Conservation (phyloP, 2,329 filamentous ascomycete genomes). For the Scedosporium minutisporum region DNA sequence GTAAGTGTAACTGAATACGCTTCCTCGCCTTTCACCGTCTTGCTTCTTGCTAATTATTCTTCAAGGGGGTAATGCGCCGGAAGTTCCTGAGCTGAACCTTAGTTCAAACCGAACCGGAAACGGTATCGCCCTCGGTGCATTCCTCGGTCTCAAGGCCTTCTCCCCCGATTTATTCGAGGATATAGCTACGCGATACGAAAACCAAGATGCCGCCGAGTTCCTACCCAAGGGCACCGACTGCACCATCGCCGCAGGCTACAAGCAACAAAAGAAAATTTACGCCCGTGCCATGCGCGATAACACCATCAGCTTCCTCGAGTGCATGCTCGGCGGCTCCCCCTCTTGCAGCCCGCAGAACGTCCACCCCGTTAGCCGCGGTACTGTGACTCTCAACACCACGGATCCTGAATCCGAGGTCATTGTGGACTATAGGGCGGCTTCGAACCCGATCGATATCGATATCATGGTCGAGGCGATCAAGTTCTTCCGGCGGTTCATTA, state of each 20-base stretch:
- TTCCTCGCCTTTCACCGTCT: constrained; percentile 8
- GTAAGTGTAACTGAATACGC: constrained; percentile 4
- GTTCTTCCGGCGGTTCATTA: constrained; percentile 16
- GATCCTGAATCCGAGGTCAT: constrained; percentile 14
- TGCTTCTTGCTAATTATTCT: constrained; percentile 4
- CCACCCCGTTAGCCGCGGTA: constrained; percentile 15
- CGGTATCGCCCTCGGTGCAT: constrained; percentile 13
- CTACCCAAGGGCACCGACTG: constrained; percentile 11
- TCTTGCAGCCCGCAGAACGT: constrained; percentile 15
- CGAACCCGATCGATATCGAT: constrained; percentile 16
- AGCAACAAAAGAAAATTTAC: constrained; percentile 27
- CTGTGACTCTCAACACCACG: constrained; percentile 13
- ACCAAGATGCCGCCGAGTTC: constrained; percentile 11
- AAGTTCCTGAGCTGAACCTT: constrained; percentile 18
- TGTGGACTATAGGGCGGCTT: constrained; percentile 17
- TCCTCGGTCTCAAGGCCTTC: constrained; percentile 14
- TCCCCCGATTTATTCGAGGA: constrained; percentile 10
- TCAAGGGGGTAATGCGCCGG: constrained; percentile 6
- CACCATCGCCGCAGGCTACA: constrained; percentile 20
- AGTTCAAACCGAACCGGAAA: constrained; percentile 15
- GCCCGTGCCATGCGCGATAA: constrained; percentile 13
- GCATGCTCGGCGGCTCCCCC: constrained; percentile 25
- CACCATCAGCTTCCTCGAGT: constrained; percentile 30
- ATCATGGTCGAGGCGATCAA: constrained; percentile 16
- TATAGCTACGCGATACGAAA: constrained; percentile 10